These are phyloP conservation scores for Boletus rubropictus DNA, from an alignment of 768 basidiomycete genomes.

Conservation along the genomic window DNA sequence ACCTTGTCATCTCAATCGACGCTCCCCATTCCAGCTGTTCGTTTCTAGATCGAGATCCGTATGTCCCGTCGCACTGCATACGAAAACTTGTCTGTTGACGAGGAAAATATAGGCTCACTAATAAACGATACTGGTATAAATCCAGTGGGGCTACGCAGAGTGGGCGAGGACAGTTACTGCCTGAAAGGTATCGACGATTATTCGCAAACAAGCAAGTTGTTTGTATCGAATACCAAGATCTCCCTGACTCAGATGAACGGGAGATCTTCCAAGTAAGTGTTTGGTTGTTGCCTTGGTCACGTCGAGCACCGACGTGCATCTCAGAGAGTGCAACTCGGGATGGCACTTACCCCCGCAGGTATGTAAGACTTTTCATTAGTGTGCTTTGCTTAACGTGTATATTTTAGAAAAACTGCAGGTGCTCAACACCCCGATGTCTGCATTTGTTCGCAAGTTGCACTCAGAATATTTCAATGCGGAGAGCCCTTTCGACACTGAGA, in stretches of 20 bases:
- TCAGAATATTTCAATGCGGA: slow-evolving; percentile 39
- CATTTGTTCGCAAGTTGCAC: slow-evolving; percentile 55
- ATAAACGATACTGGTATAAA: slow-evolving; percentile 54
- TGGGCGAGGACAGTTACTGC: slow-evolving; percentile 36
- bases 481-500: slow-evolving; percentile 30
- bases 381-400: background rate
- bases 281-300: background rate
- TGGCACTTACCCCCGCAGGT: slow-evolving; percentile 71
- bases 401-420: slow-evolving; percentile 63
- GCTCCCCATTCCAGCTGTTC: background rate
- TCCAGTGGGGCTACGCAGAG: slow-evolving; percentile 6
- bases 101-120: slow-evolving; percentile 3
- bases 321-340: slow-evolving; percentile 72
- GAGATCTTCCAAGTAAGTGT: slow-evolving; percentile 66
- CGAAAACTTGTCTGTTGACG: background rate
- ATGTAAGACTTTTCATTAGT: slow-evolving; percentile 1
- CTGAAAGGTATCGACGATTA: slow-evolving; percentile 48
- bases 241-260: slow-evolving; percentile 52
- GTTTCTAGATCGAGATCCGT: slow-evolving; percentile 42
- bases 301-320: background rate
- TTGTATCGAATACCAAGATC: slow-evolving; percentile 70
- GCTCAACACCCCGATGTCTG: slow-evolving; percentile 48
- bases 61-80: slow-evolving; percentile 14
- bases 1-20: background rate
- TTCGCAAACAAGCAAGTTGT: slow-evolving; percentile 75